Percentiles rank a stretch among this genome's conserved stretches.
phyloP scores from a whole-genome alignment of 164 flowering plant genomes.

The Vitis amurensis region DNA sequence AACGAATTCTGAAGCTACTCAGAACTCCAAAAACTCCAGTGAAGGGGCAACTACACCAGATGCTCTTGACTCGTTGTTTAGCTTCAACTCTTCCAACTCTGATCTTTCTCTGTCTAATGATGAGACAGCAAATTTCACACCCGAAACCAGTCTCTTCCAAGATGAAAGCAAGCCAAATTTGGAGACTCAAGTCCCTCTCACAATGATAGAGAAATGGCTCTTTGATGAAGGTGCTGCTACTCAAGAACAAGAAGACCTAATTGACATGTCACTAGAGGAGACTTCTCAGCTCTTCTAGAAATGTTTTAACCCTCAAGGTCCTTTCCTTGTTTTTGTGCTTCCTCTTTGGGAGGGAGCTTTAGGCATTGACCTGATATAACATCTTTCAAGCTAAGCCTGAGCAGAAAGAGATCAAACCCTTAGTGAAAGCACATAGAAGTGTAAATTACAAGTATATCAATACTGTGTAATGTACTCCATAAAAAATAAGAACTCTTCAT shows the following conservation, averaged over 20 bases:
- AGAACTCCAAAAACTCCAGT: slow-evolving; percentile 20
- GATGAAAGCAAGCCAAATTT: slow-evolving; percentile 40
- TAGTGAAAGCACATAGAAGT: slow-evolving; percentile 1
- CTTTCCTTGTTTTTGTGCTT: not conserved
- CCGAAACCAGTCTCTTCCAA: slow-evolving; percentile 24
- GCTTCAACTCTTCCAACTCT: slow-evolving; percentile 37
- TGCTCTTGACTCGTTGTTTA: slow-evolving; percentile 37
- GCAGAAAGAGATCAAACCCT: not conserved
- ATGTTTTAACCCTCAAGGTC: too few species aligned
- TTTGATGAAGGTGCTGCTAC: slow-evolving; percentile 36
- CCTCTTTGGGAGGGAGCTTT: not conserved
- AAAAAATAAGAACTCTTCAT: not conserved
- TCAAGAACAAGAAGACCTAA: slow-evolving; percentile 31
- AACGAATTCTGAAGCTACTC: slow-evolving; percentile 18
- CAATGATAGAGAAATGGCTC: slow-evolving; percentile 49
- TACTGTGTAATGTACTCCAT: not conserved
- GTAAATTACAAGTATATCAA: slow-evolving; percentile 8
- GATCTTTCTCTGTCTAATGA: slow-evolving; percentile 30
- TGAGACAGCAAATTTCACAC: slow-evolving; percentile 14
- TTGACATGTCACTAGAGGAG: slow-evolving; percentile 30
- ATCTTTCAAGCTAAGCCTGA: not conserved
- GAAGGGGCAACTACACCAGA: slow-evolving; percentile 28
- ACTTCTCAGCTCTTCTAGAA: slow-evolving; percentile 17
- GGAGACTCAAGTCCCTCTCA: slow-evolving; percentile 32
- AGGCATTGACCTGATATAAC: not conserved